phyloP scores from a whole-genome alignment of 805 yeast species.

The Kluyveromyces wickerhamii region DNA sequence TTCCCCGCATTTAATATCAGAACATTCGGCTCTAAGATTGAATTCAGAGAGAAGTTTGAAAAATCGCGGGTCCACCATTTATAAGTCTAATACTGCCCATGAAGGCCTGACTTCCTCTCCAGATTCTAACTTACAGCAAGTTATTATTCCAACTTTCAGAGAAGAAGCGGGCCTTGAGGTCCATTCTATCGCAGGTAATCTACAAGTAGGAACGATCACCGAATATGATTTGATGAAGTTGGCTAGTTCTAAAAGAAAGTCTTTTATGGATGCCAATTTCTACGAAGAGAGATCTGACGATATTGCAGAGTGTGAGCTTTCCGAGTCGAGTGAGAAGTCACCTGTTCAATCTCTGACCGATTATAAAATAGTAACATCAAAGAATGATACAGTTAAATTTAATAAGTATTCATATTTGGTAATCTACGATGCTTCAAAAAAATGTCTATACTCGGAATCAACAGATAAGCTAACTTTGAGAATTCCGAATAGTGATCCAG shows the following conservation, averaged over 20 bases:
- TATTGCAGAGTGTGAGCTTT: not conserved
- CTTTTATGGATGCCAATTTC: conserved; percentile 3
- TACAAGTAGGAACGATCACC: conserved; percentile 12
- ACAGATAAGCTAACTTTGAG: conserved; percentile 1
- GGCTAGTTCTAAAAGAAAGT: conserved; percentile 5
- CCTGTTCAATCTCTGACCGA: too few relatives aligned
- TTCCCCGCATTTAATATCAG: not conserved
- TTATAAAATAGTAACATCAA: not conserved
- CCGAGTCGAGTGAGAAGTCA: too few relatives aligned
- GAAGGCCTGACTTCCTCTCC: not conserved
- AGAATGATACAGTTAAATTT: conserved; percentile 18
- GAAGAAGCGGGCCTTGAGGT: conserved; percentile 5
- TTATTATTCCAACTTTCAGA: conserved; percentile 38
- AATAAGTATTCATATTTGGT: conserved; percentile 22
- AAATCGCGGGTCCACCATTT: conserved; percentile 4
- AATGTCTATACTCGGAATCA: conserved; percentile 8
- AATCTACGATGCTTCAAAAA: conserved; percentile 22
- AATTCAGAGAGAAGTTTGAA: conserved; percentile 3
- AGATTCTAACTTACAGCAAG: not conserved
- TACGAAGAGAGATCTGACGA: conserved; percentile 2
- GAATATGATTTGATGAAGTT: conserved; percentile 11
- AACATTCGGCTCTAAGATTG: not conserved
- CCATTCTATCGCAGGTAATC: conserved; percentile 3
- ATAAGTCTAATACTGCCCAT: conserved; percentile 2
- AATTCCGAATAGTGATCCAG: not conserved